Conservation (phyloP, 2,329 filamentous ascomycete species). For the Incumbomyces lentus region DNA sequence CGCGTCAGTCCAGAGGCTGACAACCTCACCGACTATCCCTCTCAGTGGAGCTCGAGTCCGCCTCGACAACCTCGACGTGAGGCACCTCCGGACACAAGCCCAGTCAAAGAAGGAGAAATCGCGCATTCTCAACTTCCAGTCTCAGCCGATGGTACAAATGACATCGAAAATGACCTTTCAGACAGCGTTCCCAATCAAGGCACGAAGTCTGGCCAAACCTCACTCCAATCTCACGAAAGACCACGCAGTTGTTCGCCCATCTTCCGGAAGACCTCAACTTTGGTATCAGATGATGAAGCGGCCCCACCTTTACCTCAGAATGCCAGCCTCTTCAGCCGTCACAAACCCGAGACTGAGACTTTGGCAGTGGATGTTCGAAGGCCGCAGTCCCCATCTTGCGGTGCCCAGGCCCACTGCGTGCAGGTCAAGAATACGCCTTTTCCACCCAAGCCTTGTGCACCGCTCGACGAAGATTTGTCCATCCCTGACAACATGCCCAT, state of each 20-base stretch:
- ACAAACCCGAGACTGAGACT: no score
- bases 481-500: neutral
- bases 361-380: no score
- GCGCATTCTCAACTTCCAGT: neutral
- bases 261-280: no score
- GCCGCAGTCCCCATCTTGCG: no score
- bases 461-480: no score
- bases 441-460: neutral
- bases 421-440: conserved; percentile 5
- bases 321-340: no score
- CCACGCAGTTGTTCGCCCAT: neutral
- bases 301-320: no score
- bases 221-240: neutral
- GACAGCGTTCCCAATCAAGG: neutral
- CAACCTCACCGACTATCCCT: neutral
- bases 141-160: neutral
- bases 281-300: no score
- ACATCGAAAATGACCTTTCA: neutral
- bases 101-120: neutral
- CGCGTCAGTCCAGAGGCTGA: neutral
- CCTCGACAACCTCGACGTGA: neutral
- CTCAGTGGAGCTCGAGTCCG: conserved; percentile 1
- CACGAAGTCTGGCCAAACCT: neutral
- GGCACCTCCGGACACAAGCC: neutral
- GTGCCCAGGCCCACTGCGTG: neutral